These are phyloP conservation scores for Zizania latifolia DNA, from an alignment of 176 grass and related monocot genomes.

Conservation along the genomic window DNA sequence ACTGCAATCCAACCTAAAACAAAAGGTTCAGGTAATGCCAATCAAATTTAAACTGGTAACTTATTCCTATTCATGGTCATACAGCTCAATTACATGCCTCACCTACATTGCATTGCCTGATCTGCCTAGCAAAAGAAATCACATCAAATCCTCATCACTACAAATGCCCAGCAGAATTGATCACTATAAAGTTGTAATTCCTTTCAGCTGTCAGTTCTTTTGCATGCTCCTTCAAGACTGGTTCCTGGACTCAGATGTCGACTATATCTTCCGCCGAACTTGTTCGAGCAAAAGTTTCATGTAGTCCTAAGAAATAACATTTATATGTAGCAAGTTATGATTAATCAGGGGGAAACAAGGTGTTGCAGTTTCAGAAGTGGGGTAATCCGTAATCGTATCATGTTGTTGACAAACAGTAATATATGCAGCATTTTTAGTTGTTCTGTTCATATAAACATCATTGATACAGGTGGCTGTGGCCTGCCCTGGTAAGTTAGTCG, in stretches of 20 bases:
- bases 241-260: background rate
- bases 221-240: constrained; percentile 4
- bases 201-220: too few species aligned
- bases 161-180: too few species aligned
- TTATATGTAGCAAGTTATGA: background rate
- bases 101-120: too few species aligned
- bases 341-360: background rate
- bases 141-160: too few species aligned
- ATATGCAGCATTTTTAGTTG: constrained; percentile 26
- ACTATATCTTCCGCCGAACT: constrained; percentile 31
- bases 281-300: constrained; percentile 29
- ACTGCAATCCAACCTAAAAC: too few species aligned
- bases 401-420: background rate
- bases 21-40: too few species aligned
- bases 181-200: too few species aligned
- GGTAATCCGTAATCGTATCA: background rate
- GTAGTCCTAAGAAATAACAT: constrained; percentile 20
- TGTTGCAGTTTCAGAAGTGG: background rate
- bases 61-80: too few species aligned
- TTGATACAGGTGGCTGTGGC: background rate
- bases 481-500: constrained; percentile 15
- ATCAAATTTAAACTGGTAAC: too few species aligned
- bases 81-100: too few species aligned
- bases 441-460: constrained; percentile 32
- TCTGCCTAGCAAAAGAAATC: too few species aligned